Conservation (phyloP, 495 filamentous ascomycete species). For the Thozetella sp. region DNA sequence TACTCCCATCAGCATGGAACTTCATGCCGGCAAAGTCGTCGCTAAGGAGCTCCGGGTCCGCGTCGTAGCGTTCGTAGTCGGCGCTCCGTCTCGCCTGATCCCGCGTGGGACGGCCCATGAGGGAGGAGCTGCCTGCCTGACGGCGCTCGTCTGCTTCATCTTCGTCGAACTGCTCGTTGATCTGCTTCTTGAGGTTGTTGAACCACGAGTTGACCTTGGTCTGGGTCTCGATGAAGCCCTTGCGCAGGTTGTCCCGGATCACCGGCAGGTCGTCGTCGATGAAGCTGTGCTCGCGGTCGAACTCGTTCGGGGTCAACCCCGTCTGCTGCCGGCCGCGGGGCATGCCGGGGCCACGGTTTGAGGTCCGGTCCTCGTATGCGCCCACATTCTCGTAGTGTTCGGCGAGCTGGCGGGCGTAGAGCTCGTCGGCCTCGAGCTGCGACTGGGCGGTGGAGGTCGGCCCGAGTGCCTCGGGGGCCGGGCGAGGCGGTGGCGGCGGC, state of each 20-base stretch:
- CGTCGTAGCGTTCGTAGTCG: slow-evolving; percentile 90
- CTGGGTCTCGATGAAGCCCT: slow-evolving; percentile 95
- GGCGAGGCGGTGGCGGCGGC: slow-evolving; percentile 69
- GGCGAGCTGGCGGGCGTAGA: slow-evolving; percentile 90
- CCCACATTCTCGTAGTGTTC: slow-evolving; percentile 77
- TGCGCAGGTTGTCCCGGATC: slow-evolving; percentile 89
- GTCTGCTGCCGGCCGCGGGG: slow-evolving; percentile 45
- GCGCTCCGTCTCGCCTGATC: slow-evolving; percentile 66
- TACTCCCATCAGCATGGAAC: slow-evolving; percentile 71
- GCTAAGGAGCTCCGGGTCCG: slow-evolving; percentile 86
- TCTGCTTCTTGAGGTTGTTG: slow-evolving; percentile 81
- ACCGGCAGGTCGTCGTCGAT: slow-evolving; percentile 95
- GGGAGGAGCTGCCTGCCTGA: slow-evolving; percentile 24
- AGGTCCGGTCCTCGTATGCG: slow-evolving; percentile 51
- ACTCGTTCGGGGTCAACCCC: slow-evolving; percentile 46
- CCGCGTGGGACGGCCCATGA: slow-evolving; percentile 33
- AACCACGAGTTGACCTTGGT: slow-evolving; percentile 92
- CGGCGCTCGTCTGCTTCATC: slow-evolving; percentile 52
- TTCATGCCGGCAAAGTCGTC: slow-evolving; percentile 93
- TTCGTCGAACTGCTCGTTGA: slow-evolving; percentile 79
- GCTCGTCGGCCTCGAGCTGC: slow-evolving; percentile 89
- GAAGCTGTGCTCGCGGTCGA: slow-evolving; percentile 73
- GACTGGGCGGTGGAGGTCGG: slow-evolving; percentile 62
- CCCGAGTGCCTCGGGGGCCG: slow-evolving; percentile 38
- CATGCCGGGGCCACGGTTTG: slow-evolving; percentile 36